These are phyloP conservation scores for Eurotiales sp. DNA, from an alignment of 2,329 filamentous ascomycete genomes.

Conservation along the genomic window DNA sequence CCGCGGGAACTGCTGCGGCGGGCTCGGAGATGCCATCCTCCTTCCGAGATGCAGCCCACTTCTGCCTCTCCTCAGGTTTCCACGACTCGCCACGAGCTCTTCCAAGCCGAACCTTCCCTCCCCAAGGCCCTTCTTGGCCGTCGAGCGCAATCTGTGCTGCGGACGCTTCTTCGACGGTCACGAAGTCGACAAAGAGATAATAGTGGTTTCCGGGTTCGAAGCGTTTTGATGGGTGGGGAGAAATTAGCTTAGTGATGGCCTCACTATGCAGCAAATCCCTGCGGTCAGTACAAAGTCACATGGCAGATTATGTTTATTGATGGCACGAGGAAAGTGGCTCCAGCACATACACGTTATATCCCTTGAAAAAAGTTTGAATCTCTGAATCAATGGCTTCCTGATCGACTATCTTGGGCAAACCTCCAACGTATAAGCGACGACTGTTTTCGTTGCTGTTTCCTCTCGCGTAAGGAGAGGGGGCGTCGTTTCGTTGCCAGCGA, in stretches of 20 bases:
- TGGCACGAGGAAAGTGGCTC: background rate
- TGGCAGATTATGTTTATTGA: too few relatives aligned
- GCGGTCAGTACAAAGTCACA: conserved; percentile 1
- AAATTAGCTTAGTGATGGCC: conserved; percentile 54
- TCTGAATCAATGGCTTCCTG: conserved; percentile 40
- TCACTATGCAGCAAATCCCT: conserved; percentile 28
- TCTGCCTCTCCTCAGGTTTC: conserved; percentile 27
- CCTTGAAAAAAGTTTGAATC: conserved; percentile 44
- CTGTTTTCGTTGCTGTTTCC: conserved; percentile 32
- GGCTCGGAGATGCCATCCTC: conserved; percentile 9
- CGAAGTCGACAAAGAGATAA: conserved; percentile 65
- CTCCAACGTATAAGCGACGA: conserved; percentile 46
- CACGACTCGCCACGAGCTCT: conserved; percentile 36
- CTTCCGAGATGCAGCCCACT: conserved; percentile 16
- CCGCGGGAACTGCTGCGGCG: conserved; percentile 7
- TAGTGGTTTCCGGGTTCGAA: conserved; percentile 55
- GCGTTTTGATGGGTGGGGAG: conserved; percentile 54
- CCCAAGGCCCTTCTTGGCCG: conserved; percentile 39
- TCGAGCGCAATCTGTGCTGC: conserved; percentile 47
- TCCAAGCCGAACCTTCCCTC: conserved; percentile 35
- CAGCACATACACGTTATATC: conserved; percentile 38
- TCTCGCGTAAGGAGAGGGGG: conserved; percentile 30
- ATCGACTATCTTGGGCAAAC: conserved; percentile 42
- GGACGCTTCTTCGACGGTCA: conserved; percentile 51
- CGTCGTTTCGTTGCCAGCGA: conserved; percentile 42